A percentile compares a stretch with the other conserved stretches of the same genome.
Evolutionary conservation across 768 basidiomycete genomes (phyloP).

Genomic region (Suillus subluteus): DNA sequence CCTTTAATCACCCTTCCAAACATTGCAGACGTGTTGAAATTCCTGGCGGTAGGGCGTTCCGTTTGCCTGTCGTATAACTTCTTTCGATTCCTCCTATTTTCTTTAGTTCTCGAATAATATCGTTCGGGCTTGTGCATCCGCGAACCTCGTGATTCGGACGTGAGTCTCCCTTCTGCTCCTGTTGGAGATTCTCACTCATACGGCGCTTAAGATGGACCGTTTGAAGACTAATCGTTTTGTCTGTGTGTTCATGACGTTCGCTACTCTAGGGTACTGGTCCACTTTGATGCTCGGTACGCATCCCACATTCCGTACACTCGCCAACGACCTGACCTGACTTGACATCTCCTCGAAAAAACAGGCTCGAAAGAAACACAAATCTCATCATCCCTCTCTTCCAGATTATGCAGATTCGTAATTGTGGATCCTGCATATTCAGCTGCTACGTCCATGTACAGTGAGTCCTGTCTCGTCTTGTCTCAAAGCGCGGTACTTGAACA

Average conservation of each 20-base stretch:
- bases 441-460: slow-evolving; percentile 24
- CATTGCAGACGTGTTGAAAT: slow-evolving; percentile 11
- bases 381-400: background rate
- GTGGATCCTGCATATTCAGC: slow-evolving; percentile 8
- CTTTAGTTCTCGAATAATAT: slow-evolving; percentile 21
- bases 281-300: slow-evolving; percentile 20
- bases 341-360: slow-evolving; percentile 10
- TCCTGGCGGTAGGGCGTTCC: slow-evolving; percentile 18
- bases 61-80: background rate
- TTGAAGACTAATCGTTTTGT: slow-evolving; percentile 25
- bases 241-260: slow-evolving; percentile 16
- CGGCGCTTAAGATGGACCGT: slow-evolving; percentile 28
- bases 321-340: background rate
- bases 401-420: slow-evolving; percentile 10
- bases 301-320: background rate
- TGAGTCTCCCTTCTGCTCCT: slow-evolving; percentile 17
- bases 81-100: background rate
- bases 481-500: background rate
- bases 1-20: slow-evolving; percentile 1
- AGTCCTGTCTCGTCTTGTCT: background rate
- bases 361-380: slow-evolving; percentile 18
- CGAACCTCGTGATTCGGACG: slow-evolving; percentile 35
- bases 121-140: slow-evolving; percentile 22
- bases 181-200: background rate
- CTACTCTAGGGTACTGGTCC: slow-evolving; percentile 27